Evolutionary conservation across 164 flowering plant genomes (phyloP).

Genomic region (Santalum album): DNA sequence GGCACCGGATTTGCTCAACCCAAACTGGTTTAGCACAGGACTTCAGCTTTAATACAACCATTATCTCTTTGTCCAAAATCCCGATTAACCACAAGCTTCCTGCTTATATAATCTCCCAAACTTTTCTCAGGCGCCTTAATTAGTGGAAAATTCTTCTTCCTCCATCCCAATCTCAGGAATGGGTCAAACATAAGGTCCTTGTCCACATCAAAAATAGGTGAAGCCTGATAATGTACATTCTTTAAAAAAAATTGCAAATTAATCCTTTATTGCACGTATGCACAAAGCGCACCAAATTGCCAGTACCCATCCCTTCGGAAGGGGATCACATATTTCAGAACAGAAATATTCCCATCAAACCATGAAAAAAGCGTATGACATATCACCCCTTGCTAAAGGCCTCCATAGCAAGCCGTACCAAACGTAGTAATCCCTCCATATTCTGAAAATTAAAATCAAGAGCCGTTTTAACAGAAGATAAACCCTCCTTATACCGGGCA

Average conservation of each 20-base stretch:
- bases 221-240: neutral
- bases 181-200: neutral
- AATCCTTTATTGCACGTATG: neutral
- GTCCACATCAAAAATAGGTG: neutral
- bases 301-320: neutral
- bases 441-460: conserved; percentile 3
- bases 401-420: conserved; percentile 4
- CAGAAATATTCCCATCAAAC: neutral
- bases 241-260: neutral
- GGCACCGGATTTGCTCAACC: conserved; percentile 2
- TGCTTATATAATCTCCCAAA: neutral
- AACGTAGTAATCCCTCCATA: conserved; percentile 4
- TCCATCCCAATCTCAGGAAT: neutral
- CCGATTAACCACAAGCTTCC: neutral
- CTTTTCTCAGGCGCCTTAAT: neutral
- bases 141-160: neutral
- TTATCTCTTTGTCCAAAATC: conserved; percentile 6
- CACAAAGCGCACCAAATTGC: neutral
- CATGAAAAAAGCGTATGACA: neutral
- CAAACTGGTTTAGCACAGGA: neutral
- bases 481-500: neutral
- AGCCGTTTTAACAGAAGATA: neutral
- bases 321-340: neutral
- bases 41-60: neutral
- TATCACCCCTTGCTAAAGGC: conserved; percentile 1